phyloP scores from a whole-genome alignment of 768 basidiomycete genomes.

The Serendipita sp. region DNA sequence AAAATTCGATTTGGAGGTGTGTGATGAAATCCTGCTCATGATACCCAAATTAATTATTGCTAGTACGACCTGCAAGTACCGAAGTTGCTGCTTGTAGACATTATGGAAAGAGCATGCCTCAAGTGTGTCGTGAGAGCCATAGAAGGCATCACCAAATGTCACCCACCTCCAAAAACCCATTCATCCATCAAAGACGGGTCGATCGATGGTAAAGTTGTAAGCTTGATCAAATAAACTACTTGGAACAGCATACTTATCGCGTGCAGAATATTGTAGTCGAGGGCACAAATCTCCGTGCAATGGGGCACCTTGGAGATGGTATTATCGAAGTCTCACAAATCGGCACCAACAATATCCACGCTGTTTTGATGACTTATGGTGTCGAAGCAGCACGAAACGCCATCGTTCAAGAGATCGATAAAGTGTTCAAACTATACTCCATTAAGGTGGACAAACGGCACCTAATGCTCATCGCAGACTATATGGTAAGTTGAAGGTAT shows the following conservation, averaged over 20 bases:
- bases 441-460: conserved; percentile 91
- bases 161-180: background rate
- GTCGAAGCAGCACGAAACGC: conserved; percentile 90
- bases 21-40: background rate
- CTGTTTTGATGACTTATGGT: conserved; percentile 80
- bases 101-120: conserved; percentile 76
- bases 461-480: conserved; percentile 93
- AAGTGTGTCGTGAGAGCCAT: conserved; percentile 81
- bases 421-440: conserved; percentile 86
- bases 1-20: conserved; percentile 70
- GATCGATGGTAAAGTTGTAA: conserved; percentile 5
- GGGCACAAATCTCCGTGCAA: conserved; percentile 75
- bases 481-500: conserved; percentile 58
- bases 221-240: background rate
- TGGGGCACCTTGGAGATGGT: conserved; percentile 30
- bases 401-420: conserved; percentile 80
- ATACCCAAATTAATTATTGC: background rate
- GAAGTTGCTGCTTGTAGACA: conserved; percentile 83
- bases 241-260: conserved; percentile 8
- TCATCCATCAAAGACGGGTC: background rate
- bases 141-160: conserved; percentile 67
- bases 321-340: conserved; percentile 61
- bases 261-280: conserved; percentile 52
- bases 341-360: conserved; percentile 90
- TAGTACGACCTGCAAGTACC: conserved; percentile 32